Base-by-base conservation (phyloP, 441 rosid genomes). In the Pelargonium exstipulatum region DNA sequence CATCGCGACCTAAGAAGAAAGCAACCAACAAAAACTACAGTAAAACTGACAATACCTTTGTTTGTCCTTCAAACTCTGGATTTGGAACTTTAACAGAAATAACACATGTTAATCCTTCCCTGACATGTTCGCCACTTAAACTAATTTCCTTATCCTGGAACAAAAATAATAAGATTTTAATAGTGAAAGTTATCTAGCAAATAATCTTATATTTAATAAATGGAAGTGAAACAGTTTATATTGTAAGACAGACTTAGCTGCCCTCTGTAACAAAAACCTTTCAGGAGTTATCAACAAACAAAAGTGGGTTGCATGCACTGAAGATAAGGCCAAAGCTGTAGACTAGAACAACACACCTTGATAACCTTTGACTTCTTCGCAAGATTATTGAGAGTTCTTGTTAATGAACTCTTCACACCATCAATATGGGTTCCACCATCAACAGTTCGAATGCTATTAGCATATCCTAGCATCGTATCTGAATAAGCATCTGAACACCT, bases 21-120 rank as follows among this genome's bases (percentile, higher is more conserved):
- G 18, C 9, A 61, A 26, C 17, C 6, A 61, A 29, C 17, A 51
- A 69, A 69, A 60, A 55, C 10, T 42, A 40, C 12, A 35, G 60
- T 62, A 42, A 69, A 73, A 26, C 22, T 71, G 58, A 66, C 67
- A 77, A 64, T 92, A 95, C 99, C 98, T 95, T 95, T 32, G 98
- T 95, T 82, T 95, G 96, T 75, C 99, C 99, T 88, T 95, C 98
- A 81, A 95, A 95, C 80, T 95, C 98, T 14, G 99, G 99, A 80
- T 85, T 89, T 17, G 96, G 87, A 86, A 95, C 89, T 86, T 92
- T 92, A 72, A 95, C 98, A 7, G 98, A 92, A 78, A 92, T 76
- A 73, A 95, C 83, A 81, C 98, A 88, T 40, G 99, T 92, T 82
- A 95, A 70, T 67, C 99, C 99, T 77, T 95, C 99, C 85, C 99